A percentile compares a stretch with the other conserved stretches of the same genome.
Conservation (phyloP, 2,329 filamentous ascomycete genomes). For the Cordyceps militaris region DNA sequence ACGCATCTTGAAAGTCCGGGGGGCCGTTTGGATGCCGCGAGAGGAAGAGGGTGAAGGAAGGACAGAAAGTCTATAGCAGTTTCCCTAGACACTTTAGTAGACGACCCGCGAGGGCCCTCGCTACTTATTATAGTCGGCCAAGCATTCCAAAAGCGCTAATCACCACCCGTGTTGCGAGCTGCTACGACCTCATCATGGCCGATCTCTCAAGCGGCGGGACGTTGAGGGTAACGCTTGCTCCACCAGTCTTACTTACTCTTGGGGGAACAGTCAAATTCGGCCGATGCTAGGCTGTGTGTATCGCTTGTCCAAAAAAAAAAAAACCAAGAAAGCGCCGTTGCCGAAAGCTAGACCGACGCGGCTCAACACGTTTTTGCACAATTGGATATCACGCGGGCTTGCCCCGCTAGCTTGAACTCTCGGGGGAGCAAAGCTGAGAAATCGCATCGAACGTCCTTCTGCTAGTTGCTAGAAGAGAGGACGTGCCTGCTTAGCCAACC, state of each 20-base stretch:
- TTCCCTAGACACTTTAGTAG: neutral
- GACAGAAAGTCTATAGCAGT: neutral
- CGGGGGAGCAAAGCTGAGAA: too few species aligned
- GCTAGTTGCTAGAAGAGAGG: too few species aligned
- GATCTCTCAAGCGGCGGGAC: neutral
- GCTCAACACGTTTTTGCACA: constrained; percentile 3
- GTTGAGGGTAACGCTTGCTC: neutral
- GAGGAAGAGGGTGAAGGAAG: neutral
- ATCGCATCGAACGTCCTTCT: too few species aligned
- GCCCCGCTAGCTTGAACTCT: neutral
- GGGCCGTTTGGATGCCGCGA: neutral
- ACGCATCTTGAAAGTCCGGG: neutral
- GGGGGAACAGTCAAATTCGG: neutral
- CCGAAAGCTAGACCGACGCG: constrained; percentile 7
- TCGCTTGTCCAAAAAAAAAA: neutral
- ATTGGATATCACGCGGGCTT: neutral
- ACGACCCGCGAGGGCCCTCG: neutral
- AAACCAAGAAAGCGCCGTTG: neutral
- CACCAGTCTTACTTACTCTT: constrained; percentile 7
- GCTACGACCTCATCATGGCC: neutral
- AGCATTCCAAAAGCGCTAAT: constrained; percentile 1
- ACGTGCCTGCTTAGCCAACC: neutral
- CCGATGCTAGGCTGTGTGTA: neutral
- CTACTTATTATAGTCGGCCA: neutral
- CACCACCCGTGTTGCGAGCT: neutral